A percentile compares a stretch with the other conserved stretches of the same genome.
These are phyloP conservation scores for Glycine latifolia DNA, from an alignment of 306 rosid genomes.

Conservation along the genomic window DNA sequence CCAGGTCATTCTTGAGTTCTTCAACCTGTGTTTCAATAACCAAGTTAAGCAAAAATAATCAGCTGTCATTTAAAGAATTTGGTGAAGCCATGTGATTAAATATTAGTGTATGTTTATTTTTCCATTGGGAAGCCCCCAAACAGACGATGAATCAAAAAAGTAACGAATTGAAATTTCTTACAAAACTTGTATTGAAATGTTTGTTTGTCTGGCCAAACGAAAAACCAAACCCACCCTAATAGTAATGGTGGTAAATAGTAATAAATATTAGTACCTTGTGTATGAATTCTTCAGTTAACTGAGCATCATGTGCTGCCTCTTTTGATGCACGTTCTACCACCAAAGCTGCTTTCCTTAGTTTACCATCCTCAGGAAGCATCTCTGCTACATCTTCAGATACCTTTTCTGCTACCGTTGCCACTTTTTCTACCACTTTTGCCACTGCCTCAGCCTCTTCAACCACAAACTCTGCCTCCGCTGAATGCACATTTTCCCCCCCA, in stretches of 20 bases:
- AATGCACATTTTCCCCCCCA: not conserved
- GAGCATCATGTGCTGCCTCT: constrained; percentile 65
- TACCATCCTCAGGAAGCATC: constrained; percentile 54
- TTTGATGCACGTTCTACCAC: constrained; percentile 58
- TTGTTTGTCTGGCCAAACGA: too few relatives aligned
- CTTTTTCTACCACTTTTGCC: constrained; percentile 59
- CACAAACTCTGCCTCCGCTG: constrained; percentile 61
- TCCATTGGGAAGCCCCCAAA: too few relatives aligned
- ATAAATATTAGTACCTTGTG: constrained; percentile 58
- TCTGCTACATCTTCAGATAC: constrained; percentile 59
- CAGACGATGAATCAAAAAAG: too few relatives aligned
- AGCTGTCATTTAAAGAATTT: too few relatives aligned
- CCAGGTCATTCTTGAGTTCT: constrained; percentile 52
- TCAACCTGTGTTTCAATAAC: constrained; percentile 57
- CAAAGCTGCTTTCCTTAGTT: constrained; percentile 56
- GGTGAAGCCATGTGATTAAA: not conserved
- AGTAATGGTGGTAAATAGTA: too few relatives aligned
- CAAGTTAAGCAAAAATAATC: not conserved
- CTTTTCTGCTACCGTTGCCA: constrained; percentile 60
- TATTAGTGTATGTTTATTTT: not conserved
- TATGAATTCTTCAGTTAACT: constrained; percentile 54
- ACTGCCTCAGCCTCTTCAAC: constrained; percentile 62
- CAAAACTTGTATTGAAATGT: too few relatives aligned
- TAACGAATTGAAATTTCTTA: too few relatives aligned
- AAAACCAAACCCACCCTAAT: too few relatives aligned